These are phyloP conservation scores for Quercus rubra DNA, from an alignment of 306 rosid genomes.

Conservation along the genomic window DNA sequence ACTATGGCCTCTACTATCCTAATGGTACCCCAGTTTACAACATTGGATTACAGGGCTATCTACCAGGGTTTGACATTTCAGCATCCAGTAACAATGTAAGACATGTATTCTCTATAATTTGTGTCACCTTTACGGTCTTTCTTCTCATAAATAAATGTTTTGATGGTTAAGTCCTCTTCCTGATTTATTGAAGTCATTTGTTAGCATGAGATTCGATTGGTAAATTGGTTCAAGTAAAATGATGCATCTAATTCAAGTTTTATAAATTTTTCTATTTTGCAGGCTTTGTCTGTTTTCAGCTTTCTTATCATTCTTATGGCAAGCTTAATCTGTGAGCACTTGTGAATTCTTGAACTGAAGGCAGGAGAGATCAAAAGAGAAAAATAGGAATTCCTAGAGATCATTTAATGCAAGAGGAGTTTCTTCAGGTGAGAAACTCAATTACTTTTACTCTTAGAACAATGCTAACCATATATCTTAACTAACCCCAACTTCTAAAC, in stretches of 20 bases:
- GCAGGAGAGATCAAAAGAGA: conserved; percentile 6
- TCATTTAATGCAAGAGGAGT: conserved; percentile 14
- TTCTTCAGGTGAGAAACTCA: conserved; percentile 30
- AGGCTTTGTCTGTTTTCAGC: conserved; percentile 45
- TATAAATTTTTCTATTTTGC: conserved; percentile 18
- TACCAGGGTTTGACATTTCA: conserved; percentile 41
- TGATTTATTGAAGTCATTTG: not conserved
- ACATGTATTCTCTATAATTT: not conserved
- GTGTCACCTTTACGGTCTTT: not conserved
- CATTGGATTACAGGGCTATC: conserved; percentile 59
- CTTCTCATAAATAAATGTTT: not conserved
- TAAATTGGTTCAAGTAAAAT: not conserved
- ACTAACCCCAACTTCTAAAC: not conserved
- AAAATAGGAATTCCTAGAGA: conserved; percentile 14
- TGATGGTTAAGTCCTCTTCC: no score
- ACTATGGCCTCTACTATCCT: conserved; percentile 85
- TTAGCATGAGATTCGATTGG: not conserved
- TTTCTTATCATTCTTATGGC: conserved; percentile 28
- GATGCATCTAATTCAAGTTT: conserved; percentile 3
- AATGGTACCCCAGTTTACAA: conserved; percentile 73
- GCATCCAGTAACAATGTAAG: conserved; percentile 51
- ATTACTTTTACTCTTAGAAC: not conserved
- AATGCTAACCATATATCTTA: not conserved
- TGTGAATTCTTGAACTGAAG: conserved; percentile 18
- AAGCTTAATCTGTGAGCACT: conserved; percentile 27